Percentiles rank a stretch among this genome's conserved stretches.
These are phyloP conservation scores for Nidularia sp. DNA, from an alignment of 768 basidiomycete genomes.

Conservation along the genomic window DNA sequence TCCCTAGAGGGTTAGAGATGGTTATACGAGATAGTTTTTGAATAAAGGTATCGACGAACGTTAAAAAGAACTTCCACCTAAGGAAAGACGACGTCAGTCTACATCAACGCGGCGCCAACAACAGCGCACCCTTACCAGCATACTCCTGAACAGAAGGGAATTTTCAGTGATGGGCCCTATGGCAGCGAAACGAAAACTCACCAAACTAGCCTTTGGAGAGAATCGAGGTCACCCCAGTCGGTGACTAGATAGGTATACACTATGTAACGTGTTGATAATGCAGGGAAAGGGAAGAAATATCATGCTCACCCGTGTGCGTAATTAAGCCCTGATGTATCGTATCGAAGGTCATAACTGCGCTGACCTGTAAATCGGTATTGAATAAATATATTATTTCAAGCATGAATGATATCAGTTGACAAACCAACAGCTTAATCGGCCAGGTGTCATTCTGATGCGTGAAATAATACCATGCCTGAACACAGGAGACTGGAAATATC, in stretches of 20 bases:
- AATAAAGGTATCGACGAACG: constrained; percentile 16
- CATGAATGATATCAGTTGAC: constrained; percentile 5
- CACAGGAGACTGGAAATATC: constrained; percentile 37
- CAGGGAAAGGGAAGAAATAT: background rate
- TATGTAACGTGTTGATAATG: constrained; percentile 9
- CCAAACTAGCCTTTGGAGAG: constrained; percentile 35
- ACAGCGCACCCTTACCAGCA: constrained; percentile 20
- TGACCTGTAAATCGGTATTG: constrained; percentile 31
- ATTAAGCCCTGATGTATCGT: constrained; percentile 51
- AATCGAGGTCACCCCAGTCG: constrained; percentile 24
- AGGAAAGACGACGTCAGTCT: background rate
- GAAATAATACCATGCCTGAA: constrained; percentile 56
- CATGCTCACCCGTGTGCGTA: constrained; percentile 2
- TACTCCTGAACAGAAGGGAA: constrained; percentile 21
- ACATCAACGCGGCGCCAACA: background rate
- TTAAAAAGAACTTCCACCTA: constrained; percentile 50
- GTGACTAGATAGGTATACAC: constrained; percentile 46
- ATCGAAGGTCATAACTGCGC: constrained; percentile 43
- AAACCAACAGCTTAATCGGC: constrained; percentile 42
- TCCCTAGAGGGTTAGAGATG: constrained; percentile 17
- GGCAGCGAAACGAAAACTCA: constrained; percentile 15
- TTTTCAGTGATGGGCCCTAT: background rate
- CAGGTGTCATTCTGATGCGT: constrained; percentile 46
- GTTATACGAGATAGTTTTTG: too few species aligned
- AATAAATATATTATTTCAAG: background rate